These are phyloP conservation scores for Galium porrigens DNA, from an alignment of 305 asterid species.

Conservation along the genomic window DNA sequence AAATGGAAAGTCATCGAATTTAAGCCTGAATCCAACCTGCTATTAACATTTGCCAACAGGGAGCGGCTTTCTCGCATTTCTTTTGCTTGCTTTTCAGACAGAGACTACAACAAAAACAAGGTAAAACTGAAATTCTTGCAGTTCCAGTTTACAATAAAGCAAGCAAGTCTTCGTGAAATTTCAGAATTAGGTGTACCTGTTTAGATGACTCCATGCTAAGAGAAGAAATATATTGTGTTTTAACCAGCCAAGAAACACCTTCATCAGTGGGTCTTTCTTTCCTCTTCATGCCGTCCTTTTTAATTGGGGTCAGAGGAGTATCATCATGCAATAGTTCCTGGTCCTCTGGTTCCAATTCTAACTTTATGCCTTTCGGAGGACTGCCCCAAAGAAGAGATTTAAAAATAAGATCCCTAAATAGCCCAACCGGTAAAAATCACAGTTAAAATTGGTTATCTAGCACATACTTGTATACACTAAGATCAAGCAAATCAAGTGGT, in stretches of 20 bases:
- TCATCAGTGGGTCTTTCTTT: slow-evolving; percentile 89
- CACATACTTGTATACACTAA: slow-evolving; percentile 80
- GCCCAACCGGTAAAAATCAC: not conserved
- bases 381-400: slow-evolving; percentile 22
- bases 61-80: slow-evolving; percentile 72
- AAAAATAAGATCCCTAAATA: slow-evolving; percentile 12
- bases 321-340: slow-evolving; percentile 83
- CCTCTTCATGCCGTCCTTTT: slow-evolving; percentile 72
- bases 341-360: slow-evolving; percentile 73
- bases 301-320: slow-evolving; percentile 68
- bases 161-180: not conserved
- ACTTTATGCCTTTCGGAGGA: slow-evolving; percentile 63
- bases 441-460: not conserved
- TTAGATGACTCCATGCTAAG: slow-evolving; percentile 74
- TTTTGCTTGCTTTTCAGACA: slow-evolving; percentile 88
- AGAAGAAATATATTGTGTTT: slow-evolving; percentile 92
- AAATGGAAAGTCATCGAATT: slow-evolving; percentile 12
- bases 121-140: not conserved
- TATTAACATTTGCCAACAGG: slow-evolving; percentile 68
- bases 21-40: slow-evolving; percentile 40
- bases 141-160: not conserved
- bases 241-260: slow-evolving; percentile 96
- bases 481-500: slow-evolving; percentile 95
- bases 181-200: slow-evolving; percentile 37
- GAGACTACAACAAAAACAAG: slow-evolving; percentile 41